Evolutionary conservation across 169 alveolate genomes (phyloP).

Genomic region (Eimeria praecox): DNA sequence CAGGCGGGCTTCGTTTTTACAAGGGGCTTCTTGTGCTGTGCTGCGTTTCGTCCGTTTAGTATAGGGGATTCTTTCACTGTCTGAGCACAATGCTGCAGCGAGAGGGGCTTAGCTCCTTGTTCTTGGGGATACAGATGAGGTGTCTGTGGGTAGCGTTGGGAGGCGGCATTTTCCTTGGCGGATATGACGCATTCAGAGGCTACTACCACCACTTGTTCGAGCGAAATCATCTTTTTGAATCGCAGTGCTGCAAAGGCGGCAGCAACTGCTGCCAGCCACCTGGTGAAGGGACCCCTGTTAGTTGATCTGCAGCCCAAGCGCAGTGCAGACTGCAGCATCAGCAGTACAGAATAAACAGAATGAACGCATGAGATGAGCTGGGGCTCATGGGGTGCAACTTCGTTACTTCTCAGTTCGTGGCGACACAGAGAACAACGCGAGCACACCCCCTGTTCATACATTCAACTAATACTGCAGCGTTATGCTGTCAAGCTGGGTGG

Average conservation of each 20-base stretch:
- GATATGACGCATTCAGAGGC: slow-evolving; percentile 75
- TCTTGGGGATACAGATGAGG: slow-evolving; percentile 72
- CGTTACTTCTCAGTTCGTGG: background rate
- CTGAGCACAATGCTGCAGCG: slow-evolving; percentile 48
- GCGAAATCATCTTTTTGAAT: slow-evolving; percentile 1
- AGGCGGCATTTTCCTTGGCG: slow-evolving; percentile 79
- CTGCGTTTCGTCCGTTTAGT: slow-evolving; percentile 20
- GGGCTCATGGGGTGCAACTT: background rate
- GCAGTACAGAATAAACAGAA: background rate
- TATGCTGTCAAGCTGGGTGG: background rate
- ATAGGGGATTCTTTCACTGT: slow-evolving; percentile 78
- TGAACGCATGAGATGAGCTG: background rate
- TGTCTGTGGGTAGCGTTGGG: slow-evolving; percentile 77
- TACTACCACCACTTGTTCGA: slow-evolving; percentile 38
- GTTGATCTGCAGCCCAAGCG: background rate
- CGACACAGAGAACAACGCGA: background rate
- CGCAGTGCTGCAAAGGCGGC: slow-evolving; percentile 47
- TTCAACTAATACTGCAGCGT: background rate
- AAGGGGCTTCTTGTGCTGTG: background rate
- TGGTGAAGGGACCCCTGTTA: background rate
- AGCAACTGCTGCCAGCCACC: background rate
- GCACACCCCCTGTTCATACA: background rate
- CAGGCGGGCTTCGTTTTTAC: background rate
- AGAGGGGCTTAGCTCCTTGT: slow-evolving; percentile 72
- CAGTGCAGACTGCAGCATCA: background rate